Percentiles rank a stretch among this genome's conserved stretches.
Evolutionary conservation across 345 rosid genomes (phyloP).

Genomic region (Mangifera indica): DNA sequence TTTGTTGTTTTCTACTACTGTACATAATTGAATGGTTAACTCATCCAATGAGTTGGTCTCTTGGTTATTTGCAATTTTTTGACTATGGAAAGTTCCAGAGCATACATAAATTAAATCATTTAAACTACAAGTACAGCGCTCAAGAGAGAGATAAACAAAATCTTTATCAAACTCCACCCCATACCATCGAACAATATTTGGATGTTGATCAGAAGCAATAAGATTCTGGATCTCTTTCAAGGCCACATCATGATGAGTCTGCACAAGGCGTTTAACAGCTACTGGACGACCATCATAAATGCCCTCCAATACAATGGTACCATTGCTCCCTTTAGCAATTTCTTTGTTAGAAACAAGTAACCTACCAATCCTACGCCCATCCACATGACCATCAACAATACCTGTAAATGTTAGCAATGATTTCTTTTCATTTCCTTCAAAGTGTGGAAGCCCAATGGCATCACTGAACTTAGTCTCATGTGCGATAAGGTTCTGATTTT

Average conservation of each 20-base stretch:
- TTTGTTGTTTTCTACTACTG: slow-evolving; percentile 36
- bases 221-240: slow-evolving; percentile 66
- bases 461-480: slow-evolving; percentile 21
- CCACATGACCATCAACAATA: slow-evolving; percentile 29
- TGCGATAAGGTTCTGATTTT: slow-evolving; percentile 21
- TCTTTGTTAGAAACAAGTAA: slow-evolving; percentile 49
- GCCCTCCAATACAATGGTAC: slow-evolving; percentile 69
- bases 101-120: slow-evolving; percentile 49
- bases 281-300: slow-evolving; percentile 58
- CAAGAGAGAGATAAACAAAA: slow-evolving; percentile 63
- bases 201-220: slow-evolving; percentile 68
- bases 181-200: slow-evolving; percentile 69
- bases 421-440: slow-evolving; percentile 34
- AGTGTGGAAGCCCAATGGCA: slow-evolving; percentile 16
- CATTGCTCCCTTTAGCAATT: slow-evolving; percentile 65
- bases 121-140: slow-evolving; percentile 68
- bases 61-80: slow-evolving; percentile 21
- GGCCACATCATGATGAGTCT: slow-evolving; percentile 68
- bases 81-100: slow-evolving; percentile 41
- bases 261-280: slow-evolving; percentile 68
- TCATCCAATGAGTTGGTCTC: slow-evolving; percentile 26
- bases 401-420: slow-evolving; percentile 26
- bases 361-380: slow-evolving; percentile 58
- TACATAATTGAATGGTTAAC: slow-evolving; percentile 25
- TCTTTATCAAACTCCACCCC: slow-evolving; percentile 71